These are phyloP conservation scores for Pythium diclinum DNA, from an alignment of 352 stramenopile species.

Conservation along the genomic window DNA sequence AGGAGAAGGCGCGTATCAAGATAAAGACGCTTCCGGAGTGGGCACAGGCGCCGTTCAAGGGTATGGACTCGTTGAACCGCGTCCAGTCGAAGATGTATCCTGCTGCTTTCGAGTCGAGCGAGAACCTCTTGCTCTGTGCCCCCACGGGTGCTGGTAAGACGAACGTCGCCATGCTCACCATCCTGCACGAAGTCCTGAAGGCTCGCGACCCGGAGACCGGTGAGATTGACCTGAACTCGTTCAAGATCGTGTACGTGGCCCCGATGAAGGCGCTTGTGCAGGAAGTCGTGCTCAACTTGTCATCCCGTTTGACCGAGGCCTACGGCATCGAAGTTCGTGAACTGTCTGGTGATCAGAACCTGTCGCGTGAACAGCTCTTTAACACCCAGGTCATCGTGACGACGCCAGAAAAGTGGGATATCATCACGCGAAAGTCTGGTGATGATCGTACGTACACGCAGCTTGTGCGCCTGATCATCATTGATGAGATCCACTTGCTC, in stretches of 20 bases:
- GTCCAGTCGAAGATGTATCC: constrained; percentile 98
- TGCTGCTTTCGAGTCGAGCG: constrained; percentile 88
- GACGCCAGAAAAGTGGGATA: constrained; percentile 99
- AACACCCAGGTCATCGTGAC: constrained; percentile 99
- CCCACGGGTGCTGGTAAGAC: constrained; percentile 99
- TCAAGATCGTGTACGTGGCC: constrained; percentile 99
- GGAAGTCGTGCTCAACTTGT: constrained; percentile 98
- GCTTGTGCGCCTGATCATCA: constrained; percentile 98
- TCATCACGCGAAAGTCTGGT: constrained; percentile 98
- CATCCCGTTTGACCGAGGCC: constrained; percentile 84
- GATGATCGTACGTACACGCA: constrained; percentile 97
- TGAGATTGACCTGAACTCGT: constrained; percentile 92
- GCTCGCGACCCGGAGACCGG: constrained; percentile 75
- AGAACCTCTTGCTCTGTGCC: constrained; percentile 99
- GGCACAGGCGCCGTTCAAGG: constrained; percentile 94
- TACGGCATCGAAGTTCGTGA: constrained; percentile 97
- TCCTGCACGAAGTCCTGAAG: constrained; percentile 98
- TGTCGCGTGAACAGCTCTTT: constrained; percentile 96
- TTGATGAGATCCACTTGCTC: constrained; percentile 99
- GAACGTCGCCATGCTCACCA: constrained; percentile 98
- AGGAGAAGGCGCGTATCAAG: constrained; percentile 78
- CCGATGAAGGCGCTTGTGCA: constrained; percentile 99
- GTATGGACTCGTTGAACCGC: constrained; percentile 98
- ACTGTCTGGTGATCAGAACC: constrained; percentile 97
- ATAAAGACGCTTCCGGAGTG: constrained; percentile 95